Percentiles rank a stretch among this genome's conserved stretches.
phyloP scores from a whole-genome alignment of 2,329 filamentous ascomycete species.

The Sporothrix mexicana region DNA sequence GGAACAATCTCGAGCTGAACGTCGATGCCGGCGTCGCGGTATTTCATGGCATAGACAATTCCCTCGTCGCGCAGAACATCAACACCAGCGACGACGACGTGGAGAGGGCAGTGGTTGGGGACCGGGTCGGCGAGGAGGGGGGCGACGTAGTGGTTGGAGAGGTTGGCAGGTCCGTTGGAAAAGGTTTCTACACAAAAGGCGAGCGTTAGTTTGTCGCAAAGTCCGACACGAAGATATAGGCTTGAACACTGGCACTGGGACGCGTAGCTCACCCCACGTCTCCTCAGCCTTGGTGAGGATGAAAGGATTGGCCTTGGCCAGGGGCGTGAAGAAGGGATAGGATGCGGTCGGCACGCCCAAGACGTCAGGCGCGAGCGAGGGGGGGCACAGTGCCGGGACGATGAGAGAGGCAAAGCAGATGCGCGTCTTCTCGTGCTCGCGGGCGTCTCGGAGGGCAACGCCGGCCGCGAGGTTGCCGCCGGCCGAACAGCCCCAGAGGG shows the following conservation, averaged over 20 bases:
- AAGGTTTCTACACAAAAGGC: neutral
- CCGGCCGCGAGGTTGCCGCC: neutral
- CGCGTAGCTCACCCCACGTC: neutral
- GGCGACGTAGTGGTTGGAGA: neutral
- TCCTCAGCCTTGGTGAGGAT: neutral
- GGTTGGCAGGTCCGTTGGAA: neutral
- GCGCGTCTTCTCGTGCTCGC: neutral
- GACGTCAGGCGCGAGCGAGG: neutral
- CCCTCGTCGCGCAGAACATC: neutral
- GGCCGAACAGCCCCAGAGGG: conserved; percentile 6
- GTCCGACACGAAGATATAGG: no score
- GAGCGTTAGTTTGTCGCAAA: no score
- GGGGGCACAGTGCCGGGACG: neutral
- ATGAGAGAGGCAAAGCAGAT: neutral
- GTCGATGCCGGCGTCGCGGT: neutral
- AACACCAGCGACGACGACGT: neutral
- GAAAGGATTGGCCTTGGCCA: neutral
- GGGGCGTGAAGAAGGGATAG: neutral
- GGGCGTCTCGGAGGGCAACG: neutral
- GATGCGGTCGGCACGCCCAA: neutral
- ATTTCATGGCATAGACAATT: neutral
- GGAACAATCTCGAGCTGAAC: neutral
- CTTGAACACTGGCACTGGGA: no score
- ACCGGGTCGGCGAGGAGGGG: neutral
- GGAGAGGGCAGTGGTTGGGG: neutral